Evolutionary conservation across 2,329 filamentous ascomycete genomes (phyloP).

Genomic region (Bipolaris oryzae): DNA sequence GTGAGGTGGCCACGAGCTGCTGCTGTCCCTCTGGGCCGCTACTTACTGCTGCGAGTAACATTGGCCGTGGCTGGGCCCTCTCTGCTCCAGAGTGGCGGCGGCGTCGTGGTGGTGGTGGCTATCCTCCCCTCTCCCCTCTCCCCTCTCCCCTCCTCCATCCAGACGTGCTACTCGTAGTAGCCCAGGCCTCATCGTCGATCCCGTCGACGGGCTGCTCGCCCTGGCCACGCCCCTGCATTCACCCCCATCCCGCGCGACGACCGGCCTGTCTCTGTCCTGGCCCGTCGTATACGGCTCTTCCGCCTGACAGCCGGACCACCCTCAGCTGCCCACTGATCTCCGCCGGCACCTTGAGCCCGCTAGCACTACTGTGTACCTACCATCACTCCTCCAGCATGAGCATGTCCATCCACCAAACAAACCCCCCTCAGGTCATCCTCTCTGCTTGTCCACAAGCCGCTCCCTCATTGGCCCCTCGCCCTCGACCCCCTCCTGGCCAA

Average conservation of each 20-base stretch:
- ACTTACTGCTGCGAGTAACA: no score
- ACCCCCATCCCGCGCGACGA: constrained; percentile 1
- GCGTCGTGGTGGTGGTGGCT: no score
- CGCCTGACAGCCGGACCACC: background rate
- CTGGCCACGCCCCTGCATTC: constrained; percentile 13
- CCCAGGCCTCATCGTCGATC: constrained; percentile 13
- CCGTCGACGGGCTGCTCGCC: background rate
- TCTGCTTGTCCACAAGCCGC: background rate
- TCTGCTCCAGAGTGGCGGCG: no score
- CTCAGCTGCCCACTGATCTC: no score
- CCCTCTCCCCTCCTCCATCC: no score
- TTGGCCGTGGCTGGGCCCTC: no score
- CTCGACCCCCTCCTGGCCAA: constrained; percentile 14
- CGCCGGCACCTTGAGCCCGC: background rate
- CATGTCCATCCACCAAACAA: background rate
- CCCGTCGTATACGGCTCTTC: background rate
- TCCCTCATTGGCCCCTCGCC: constrained; percentile 19
- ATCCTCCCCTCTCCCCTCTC: no score
- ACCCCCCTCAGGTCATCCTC: background rate
- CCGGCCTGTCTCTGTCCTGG: background rate
- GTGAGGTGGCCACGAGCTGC: constrained; percentile 4
- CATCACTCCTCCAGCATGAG: background rate
- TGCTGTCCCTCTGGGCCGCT: background rate
- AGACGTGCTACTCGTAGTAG: no score
- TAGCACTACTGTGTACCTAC: background rate